phyloP scores from a whole-genome alignment of 2,329 filamentous ascomycete genomes.

The Emericellopsis atlantica region DNA sequence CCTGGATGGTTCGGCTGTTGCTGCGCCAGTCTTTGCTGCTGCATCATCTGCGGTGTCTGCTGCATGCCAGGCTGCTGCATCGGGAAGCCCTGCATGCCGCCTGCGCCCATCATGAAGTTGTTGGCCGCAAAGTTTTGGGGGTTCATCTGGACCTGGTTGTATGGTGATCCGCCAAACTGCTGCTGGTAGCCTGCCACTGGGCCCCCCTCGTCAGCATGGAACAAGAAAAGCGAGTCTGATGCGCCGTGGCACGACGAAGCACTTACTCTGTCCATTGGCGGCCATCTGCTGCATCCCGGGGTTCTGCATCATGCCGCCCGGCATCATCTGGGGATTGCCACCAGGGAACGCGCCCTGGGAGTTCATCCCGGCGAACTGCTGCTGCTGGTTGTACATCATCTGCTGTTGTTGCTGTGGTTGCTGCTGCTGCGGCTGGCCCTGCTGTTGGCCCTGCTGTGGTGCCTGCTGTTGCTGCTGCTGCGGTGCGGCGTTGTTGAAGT shows the following conservation, averaged over 20 bases:
- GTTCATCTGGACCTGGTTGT: constrained; percentile 36
- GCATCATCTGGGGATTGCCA: constrained; percentile 43
- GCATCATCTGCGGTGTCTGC: constrained; percentile 28
- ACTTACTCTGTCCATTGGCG: constrained; percentile 47
- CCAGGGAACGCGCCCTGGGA: constrained; percentile 36
- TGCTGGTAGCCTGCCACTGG: constrained; percentile 46
- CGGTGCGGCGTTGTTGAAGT: constrained; percentile 36
- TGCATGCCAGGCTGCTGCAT: constrained; percentile 41
- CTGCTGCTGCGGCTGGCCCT: constrained; percentile 7
- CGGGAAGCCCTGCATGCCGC: constrained; percentile 39
- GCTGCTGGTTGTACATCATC: constrained; percentile 41
- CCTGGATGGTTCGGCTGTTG: constrained; percentile 12
- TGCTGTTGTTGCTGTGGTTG: constrained; percentile 17
- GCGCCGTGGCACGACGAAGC: not conserved
- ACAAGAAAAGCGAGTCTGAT: not conserved
- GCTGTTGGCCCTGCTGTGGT: constrained; percentile 19
- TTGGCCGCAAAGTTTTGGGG: constrained; percentile 36
- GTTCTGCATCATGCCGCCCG: constrained; percentile 50
- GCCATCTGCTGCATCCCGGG: constrained; percentile 46
- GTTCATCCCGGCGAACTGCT: constrained; percentile 42
- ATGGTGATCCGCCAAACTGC: constrained; percentile 44
- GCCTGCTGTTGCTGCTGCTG: constrained; percentile 17
- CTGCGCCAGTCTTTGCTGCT: constrained; percentile 24
- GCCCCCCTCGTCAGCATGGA: not conserved
- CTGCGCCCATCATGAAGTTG: constrained; percentile 35